A percentile compares a stretch with the other conserved stretches of the same genome.
These are phyloP conservation scores for Avena insularis DNA, from an alignment of 176 grass and related monocot species.

Conservation along the genomic window DNA sequence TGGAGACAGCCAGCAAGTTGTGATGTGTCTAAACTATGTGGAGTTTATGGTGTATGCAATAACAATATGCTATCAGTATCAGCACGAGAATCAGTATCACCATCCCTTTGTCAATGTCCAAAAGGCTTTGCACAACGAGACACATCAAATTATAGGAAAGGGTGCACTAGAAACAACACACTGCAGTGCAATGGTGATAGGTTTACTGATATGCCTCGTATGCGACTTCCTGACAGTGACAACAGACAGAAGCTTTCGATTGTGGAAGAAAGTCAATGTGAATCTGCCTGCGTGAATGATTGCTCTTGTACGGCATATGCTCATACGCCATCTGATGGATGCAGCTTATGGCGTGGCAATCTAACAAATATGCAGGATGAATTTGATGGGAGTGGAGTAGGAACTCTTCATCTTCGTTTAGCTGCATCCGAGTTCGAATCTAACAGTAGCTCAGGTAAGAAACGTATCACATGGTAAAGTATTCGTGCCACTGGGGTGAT, in stretches of 20 bases:
- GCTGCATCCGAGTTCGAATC: conserved; percentile 42
- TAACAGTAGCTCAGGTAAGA: conserved; percentile 30
- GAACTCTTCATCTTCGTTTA: conserved; percentile 51
- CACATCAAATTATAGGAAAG: neutral
- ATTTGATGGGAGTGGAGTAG: neutral
- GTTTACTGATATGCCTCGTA: conserved; percentile 42
- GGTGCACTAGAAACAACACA: conserved; percentile 2
- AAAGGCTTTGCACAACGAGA: conserved; percentile 17
- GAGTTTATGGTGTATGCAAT: conserved; percentile 53
- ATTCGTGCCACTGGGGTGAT: neutral
- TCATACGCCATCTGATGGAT: conserved; percentile 17
- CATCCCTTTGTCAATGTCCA: conserved; percentile 25
- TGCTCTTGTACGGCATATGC: conserved; percentile 60
- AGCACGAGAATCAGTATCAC: neutral
- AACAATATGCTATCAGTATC: neutral
- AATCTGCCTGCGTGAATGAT: conserved; percentile 25
- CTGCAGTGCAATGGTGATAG: conserved; percentile 49
- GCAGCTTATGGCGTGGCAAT: conserved; percentile 46
- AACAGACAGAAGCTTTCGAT: neutral
- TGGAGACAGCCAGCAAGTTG: conserved; percentile 30
- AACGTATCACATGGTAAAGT: neutral
- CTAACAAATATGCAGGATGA: conserved; percentile 37
- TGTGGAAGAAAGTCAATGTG: neutral
- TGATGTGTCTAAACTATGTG: conserved; percentile 49
- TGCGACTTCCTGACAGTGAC: neutral